Evolutionary conservation across 148 eudicot genomes (phyloP).

Genomic region (Rhododendron ferrugineum): DNA sequence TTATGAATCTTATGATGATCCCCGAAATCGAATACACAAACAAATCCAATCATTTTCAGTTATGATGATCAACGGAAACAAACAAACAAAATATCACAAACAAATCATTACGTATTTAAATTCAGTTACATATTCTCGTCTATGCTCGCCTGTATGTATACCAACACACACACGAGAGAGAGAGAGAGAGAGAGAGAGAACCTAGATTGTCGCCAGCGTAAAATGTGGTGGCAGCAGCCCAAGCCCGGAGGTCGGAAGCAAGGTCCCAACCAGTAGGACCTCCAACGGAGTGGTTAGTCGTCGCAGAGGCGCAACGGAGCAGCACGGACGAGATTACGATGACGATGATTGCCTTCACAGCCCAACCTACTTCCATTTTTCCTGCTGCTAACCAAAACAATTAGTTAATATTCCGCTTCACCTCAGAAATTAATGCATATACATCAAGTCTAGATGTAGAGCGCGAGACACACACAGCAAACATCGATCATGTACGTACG

Average conservation of each 20-base stretch:
- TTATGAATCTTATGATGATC: neutral
- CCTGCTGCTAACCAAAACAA: neutral
- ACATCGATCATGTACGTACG: neutral
- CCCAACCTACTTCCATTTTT: neutral
- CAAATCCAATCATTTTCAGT: neutral
- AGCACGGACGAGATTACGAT: neutral
- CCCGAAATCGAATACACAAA: neutral
- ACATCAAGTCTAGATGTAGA: neutral
- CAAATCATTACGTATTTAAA: neutral
- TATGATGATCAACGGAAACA: neutral
- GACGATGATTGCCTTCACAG: neutral
- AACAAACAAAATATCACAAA: neutral
- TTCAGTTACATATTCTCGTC: no score
- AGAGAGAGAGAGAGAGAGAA: neutral
- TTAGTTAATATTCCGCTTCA: neutral
- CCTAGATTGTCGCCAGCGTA: slow-evolving; percentile 9
- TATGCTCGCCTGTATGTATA: no score
- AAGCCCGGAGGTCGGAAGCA: slow-evolving; percentile 1
- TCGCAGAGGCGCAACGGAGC: neutral
- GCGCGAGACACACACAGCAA: neutral
- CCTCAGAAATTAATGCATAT: neutral
- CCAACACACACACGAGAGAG: neutral
- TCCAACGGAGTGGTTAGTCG: slow-evolving; percentile 8
- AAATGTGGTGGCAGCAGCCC: slow-evolving; percentile 11
- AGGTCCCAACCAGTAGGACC: slow-evolving; percentile 10